Base-by-base conservation (phyloP, 2,329 filamentous ascomycete species). In the Hypoxylon sp. region DNA sequence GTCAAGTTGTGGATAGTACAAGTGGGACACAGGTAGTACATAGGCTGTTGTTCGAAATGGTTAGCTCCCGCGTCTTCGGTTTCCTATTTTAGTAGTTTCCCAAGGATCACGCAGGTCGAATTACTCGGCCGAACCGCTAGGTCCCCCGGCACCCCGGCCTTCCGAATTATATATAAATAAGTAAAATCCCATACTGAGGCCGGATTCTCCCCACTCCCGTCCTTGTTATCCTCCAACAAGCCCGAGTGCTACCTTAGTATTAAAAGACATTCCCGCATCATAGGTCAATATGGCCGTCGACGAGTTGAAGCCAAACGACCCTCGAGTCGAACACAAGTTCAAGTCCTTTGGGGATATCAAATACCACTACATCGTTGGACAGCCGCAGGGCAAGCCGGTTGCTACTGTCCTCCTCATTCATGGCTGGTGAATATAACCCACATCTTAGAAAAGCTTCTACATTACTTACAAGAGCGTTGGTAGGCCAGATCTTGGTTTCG, bases 401-500 rank as follows among this genome's bases (percentile, higher is more conserved):
- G 84, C 82, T 48, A 88, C 86, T 14, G 80, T 88, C 59, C 79
- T 89, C 64, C 79, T 82, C 10, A 73, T 79, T 60, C 79, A 82
- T 58, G 75, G 76, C 71, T 78, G 73, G 76, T 77, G 69, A 41
- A 68, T 58, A 30, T 50, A 2, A 2, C 19, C 41, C 13, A 11
- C 6, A 32, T 14, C 3, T 13, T 17, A 38, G 14, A 21, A 25
- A 17, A 17, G 17, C 2, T 38, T 53, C 32, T 19, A 11, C 11
- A 4, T 57, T 50, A 34, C 60, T 68, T 9, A 70, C 25, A 23
- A 38, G 41, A 23, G 13, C 48, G 10, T 92, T 75, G 91, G 94
- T 79, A 94, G 94, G 81, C 94, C 94, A 0, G 94, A 97, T 80
- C 80, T 96, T 17, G 88, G 89, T 7, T 89, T 94, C 76, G 93